A percentile compares a stretch with the other conserved stretches of the same genome.
phyloP scores from a whole-genome alignment of 352 stramenopile species.

The Phytopythium helicoides region DNA sequence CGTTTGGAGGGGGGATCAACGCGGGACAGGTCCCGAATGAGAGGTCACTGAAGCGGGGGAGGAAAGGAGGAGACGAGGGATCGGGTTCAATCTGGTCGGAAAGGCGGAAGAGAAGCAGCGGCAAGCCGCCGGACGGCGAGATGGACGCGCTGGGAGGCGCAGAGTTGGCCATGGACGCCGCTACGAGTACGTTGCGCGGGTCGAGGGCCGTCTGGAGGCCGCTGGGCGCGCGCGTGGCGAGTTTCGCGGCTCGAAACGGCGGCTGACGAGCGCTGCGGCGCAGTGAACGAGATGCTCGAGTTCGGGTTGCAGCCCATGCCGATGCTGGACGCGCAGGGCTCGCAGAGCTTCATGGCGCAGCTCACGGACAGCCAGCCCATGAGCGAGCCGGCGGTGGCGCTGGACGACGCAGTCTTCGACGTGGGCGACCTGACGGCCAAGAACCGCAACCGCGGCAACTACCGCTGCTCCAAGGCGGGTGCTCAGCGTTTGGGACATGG shows the following conservation, averaged over 20 bases:
- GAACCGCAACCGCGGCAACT: conserved; percentile 85
- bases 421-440: conserved; percentile 43
- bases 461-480: conserved; percentile 78
- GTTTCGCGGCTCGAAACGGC: not conserved
- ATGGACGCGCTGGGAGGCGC: conserved; percentile 5
- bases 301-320: conserved; percentile 52
- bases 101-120: not conserved
- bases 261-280: not conserved
- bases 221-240: no score
- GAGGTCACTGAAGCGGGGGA: no score
- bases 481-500: not conserved
- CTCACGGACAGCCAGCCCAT: conserved; percentile 39
- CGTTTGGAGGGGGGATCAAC: no score
- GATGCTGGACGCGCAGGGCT: conserved; percentile 27
- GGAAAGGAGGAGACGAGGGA: no score
- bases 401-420: conserved; percentile 28
- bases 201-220: no score
- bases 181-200: conserved; percentile 22
- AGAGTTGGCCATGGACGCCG: conserved; percentile 12
- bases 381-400: conserved; percentile 12
- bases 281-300: conserved; percentile 54
- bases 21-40: no score
- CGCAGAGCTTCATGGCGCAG: conserved; percentile 48
- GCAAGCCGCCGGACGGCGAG: no score
- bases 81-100: not conserved